Evolutionary conservation across 257 asterid species (phyloP).

Genomic region (Solanum ossicruentum): DNA sequence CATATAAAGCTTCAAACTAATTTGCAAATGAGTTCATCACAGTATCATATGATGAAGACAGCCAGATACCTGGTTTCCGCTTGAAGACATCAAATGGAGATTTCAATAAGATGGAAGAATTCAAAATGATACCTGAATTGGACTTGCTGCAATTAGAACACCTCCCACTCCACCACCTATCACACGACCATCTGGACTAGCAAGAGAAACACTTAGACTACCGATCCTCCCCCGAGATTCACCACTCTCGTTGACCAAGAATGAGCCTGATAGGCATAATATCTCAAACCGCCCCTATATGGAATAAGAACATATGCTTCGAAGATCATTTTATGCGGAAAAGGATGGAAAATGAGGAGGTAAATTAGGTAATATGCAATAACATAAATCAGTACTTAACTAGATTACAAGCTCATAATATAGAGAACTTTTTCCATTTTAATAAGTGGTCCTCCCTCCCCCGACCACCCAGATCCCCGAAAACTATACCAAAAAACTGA

Average conservation of each 20-base stretch:
- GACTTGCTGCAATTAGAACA: constrained; percentile 72
- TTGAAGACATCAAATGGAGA: background rate
- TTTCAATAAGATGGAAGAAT: background rate
- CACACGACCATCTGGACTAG: constrained; percentile 81
- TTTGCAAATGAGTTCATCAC: background rate
- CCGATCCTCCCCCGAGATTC: constrained; percentile 44
- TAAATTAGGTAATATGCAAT: background rate
- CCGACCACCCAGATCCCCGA: background rate
- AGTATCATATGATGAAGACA: background rate
- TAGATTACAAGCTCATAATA: background rate
- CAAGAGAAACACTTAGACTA: constrained; percentile 49
- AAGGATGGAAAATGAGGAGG: background rate
- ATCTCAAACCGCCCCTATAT: constrained; percentile 73
- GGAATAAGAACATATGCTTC: background rate
- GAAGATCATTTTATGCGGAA: background rate
- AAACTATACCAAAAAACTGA: background rate
- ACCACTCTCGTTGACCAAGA: constrained; percentile 28
- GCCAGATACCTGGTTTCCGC: background rate
- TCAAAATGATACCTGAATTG: constrained; percentile 45
- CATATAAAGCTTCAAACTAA: background rate
- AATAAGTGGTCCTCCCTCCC: background rate
- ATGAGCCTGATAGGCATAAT: constrained; percentile 66
- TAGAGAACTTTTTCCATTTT: background rate
- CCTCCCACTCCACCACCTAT: constrained; percentile 83
- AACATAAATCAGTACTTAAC: background rate